Conservation (phyloP, 2,329 filamentous ascomycete species). For the Leptographium galeiforme region DNA sequence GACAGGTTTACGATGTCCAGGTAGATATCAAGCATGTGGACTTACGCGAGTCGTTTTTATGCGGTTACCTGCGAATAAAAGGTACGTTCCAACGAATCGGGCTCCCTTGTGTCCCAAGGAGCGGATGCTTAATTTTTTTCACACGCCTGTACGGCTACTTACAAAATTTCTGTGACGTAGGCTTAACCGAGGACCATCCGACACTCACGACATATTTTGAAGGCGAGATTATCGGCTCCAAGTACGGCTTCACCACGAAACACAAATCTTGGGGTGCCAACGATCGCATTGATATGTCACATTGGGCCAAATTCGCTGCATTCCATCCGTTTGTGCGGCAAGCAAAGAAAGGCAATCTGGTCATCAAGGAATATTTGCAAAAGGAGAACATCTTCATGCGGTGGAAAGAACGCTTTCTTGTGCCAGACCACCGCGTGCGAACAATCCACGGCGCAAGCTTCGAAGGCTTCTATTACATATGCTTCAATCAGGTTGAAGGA, state of each 20-base stretch:
- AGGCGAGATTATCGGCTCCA: constrained; percentile 90
- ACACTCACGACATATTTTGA: constrained; percentile 98
- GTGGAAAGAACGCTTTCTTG: constrained; percentile 97
- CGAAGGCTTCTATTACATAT: constrained; percentile 98
- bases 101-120: not conserved
- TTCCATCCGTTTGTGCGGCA: constrained; percentile 62
- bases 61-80: constrained; percentile 91
- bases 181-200: constrained; percentile 86
- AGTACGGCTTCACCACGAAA: constrained; percentile 85
- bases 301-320: constrained; percentile 83
- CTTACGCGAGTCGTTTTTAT: constrained; percentile 84
- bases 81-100: constrained; percentile 33
- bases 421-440: constrained; percentile 83
- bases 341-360: constrained; percentile 41
- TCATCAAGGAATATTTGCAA: constrained; percentile 59
- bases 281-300: constrained; percentile 79
- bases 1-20: constrained; percentile 86
- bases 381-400: constrained; percentile 93
- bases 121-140: not conserved
- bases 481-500: constrained; percentile 85
- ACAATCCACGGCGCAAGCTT: constrained; percentile 93
- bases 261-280: constrained; percentile 85
- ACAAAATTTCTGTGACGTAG: constrained; percentile 28
- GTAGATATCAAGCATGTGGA: constrained; percentile 96
- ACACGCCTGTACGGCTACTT: not conserved